A percentile compares a stretch with the other conserved stretches of the same genome.
Evolutionary conservation across 257 asterid genomes (phyloP).

Genomic region (Apocynum venetum): DNA sequence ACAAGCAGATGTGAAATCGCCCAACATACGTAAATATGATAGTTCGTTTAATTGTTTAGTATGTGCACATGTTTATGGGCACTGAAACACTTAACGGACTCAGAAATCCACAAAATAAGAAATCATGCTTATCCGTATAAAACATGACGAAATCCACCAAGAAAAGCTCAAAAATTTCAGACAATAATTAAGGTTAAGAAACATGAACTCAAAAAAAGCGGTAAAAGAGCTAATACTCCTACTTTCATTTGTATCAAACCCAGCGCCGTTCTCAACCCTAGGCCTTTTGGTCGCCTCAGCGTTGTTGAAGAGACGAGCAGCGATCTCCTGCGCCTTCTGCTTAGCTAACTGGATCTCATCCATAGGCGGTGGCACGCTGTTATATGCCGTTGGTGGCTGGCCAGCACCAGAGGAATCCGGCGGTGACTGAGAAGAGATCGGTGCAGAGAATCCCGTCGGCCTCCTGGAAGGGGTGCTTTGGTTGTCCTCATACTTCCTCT

Average conservation of each 20-base stretch:
- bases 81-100: neutral
- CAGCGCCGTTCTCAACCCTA: conserved; percentile 68
- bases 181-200: neutral
- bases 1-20: neutral
- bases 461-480: conserved; percentile 55
- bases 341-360: conserved; percentile 83
- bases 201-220: neutral
- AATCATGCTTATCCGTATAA: too few relatives aligned
- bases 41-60: neutral
- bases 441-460: conserved; percentile 72
- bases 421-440: conserved; percentile 42
- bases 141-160: neutral
- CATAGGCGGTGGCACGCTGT: conserved; percentile 72
- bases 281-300: conserved; percentile 67
- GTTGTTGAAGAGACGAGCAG: conserved; percentile 64
- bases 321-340: conserved; percentile 92
- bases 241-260: conserved; percentile 50
- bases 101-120: neutral
- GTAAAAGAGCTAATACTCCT: conserved; percentile 8
- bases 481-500: conserved; percentile 54
- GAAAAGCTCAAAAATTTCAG: neutral
- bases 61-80: neutral
- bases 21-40: neutral
- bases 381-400: conserved; percentile 46
- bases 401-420: conserved; percentile 38